phyloP scores from a whole-genome alignment of 1,139 yeast genomes.

The Yamadazyma aaseri region DNA sequence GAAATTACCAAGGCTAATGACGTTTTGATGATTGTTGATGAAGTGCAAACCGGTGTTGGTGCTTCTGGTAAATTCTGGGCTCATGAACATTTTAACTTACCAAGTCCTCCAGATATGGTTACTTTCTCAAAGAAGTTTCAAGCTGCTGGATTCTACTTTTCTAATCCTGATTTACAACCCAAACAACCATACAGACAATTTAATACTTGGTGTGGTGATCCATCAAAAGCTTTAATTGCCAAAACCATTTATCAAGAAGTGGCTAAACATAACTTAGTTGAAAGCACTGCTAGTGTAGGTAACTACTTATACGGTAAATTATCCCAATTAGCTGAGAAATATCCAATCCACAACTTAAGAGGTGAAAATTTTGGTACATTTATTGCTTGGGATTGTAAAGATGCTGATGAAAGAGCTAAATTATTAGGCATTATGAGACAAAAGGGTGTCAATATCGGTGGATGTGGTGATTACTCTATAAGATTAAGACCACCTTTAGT shows the following conservation, averaged over 20 bases:
- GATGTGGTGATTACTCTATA: conserved; percentile 72
- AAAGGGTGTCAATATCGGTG: conserved; percentile 75
- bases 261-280: conserved; percentile 55
- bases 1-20: conserved; percentile 66
- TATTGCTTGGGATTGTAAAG: conserved; percentile 71
- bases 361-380: conserved; percentile 77
- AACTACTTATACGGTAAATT: conserved; percentile 57
- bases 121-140: conserved; percentile 85
- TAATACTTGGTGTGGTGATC: conserved; percentile 93
- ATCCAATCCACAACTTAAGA: conserved; percentile 62
- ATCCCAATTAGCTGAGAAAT: conserved; percentile 47
- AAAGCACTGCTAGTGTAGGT: conserved; percentile 59
- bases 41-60: conserved; percentile 87
- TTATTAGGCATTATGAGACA: conserved; percentile 56
- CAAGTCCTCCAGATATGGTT: conserved; percentile 76
- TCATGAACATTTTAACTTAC: conserved; percentile 74
- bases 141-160: conserved; percentile 81
- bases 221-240: conserved; percentile 72
- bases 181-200: conserved; percentile 76
- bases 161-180: conserved; percentile 68
- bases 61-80: conserved; percentile 87
- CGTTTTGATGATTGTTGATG: conserved; percentile 72
- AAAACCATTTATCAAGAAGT: conserved; percentile 68
- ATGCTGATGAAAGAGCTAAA: conserved; percentile 53
- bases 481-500: conserved; percentile 77